Percentiles rank a stretch among this genome's conserved stretches.
phyloP scores from a whole-genome alignment of 2,329 filamentous ascomycete genomes.

The Trichoderma semiorbis region DNA sequence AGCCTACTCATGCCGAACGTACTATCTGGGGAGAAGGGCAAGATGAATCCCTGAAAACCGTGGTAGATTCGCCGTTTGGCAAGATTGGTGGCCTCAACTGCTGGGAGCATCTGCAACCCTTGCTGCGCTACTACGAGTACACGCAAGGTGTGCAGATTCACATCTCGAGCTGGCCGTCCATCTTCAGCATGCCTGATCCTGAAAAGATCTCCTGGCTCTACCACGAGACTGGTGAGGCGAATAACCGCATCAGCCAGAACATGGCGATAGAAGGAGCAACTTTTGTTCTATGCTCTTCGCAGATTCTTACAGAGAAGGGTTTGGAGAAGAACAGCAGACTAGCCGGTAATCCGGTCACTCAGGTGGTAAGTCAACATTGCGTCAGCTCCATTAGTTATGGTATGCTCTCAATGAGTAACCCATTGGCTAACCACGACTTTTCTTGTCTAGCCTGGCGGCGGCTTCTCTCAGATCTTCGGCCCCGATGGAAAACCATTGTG shows the following conservation, averaged over 20 bases:
- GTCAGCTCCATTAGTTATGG: not conserved
- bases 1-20: constrained; percentile 54
- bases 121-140: constrained; percentile 22
- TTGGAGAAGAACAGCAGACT: constrained; percentile 37
- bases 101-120: constrained; percentile 39
- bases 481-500: constrained; percentile 42
- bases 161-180: constrained; percentile 26
- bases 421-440: not conserved
- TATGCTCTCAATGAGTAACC: not conserved
- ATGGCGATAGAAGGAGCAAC: constrained; percentile 43
- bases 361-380: constrained; percentile 21
- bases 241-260: constrained; percentile 36
- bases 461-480: constrained; percentile 51
- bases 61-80: constrained; percentile 47
- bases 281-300: constrained; percentile 40
- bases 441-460: constrained; percentile 36
- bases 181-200: constrained; percentile 31
- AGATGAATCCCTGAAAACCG: constrained; percentile 49
- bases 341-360: constrained; percentile 36
- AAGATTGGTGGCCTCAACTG: constrained; percentile 52
- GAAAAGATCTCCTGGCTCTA: constrained; percentile 33
- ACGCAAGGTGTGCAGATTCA: constrained; percentile 24
- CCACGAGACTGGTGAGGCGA: constrained; percentile 34
- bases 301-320: constrained; percentile 39
- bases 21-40: constrained; percentile 54